These are phyloP conservation scores for Fusarium sp. DNA, from an alignment of 2,329 filamentous ascomycete species.

Conservation along the genomic window DNA sequence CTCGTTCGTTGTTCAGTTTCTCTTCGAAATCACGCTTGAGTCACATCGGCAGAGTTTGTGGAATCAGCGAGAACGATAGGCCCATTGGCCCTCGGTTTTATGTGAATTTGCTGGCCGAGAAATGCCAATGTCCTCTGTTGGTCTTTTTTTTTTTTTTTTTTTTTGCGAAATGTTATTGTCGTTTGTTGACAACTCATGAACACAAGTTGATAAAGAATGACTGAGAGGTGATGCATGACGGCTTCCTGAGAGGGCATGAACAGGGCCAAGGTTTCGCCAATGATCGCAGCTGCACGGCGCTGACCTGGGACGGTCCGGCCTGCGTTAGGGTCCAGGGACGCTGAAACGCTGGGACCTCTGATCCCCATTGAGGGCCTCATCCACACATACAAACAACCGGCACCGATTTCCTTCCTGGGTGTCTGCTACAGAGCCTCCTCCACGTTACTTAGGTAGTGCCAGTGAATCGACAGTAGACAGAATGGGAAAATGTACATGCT, in stretches of 20 bases:
- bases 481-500: conserved; percentile 13
- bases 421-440: conserved; percentile 22
- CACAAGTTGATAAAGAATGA: not conserved
- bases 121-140: no score
- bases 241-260: conserved; percentile 11
- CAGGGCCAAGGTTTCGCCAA: conserved; percentile 14
- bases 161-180: not conserved
- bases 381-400: conserved; percentile 15
- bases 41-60: not conserved
- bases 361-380: conserved; percentile 3
- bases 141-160: not conserved
- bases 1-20: not conserved
- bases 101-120: no score
- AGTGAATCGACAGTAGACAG: conserved; percentile 1
- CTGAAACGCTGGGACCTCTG: conserved; percentile 23
- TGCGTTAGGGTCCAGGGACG: conserved; percentile 28
- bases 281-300: conserved; percentile 17
- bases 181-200: not conserved
- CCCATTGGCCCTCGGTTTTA: not conserved
- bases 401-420: conserved; percentile 3
- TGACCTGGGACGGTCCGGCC: conserved; percentile 39
- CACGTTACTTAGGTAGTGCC: conserved; percentile 15
- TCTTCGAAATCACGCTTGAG: not conserved
- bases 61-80: not conserved
- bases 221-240: conserved; percentile 18